These are phyloP conservation scores for Neofusicoccum kwambonambiense DNA, from an alignment of 2,329 filamentous ascomycete species.

Conservation along the genomic window DNA sequence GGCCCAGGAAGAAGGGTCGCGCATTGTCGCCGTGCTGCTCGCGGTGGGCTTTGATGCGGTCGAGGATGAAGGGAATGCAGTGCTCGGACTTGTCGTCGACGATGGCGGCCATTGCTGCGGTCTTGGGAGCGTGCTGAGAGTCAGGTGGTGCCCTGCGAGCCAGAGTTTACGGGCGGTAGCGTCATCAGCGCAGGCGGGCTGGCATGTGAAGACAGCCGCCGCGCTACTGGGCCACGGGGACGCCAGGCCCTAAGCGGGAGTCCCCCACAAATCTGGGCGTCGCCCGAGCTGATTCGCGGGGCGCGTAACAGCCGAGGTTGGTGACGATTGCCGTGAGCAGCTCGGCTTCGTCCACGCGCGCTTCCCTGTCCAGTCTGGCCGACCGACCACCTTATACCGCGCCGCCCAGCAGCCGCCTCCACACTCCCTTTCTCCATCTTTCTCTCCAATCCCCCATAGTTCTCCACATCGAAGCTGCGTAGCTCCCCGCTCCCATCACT, in stretches of 20 bases:
- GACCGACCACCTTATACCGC: neutral
- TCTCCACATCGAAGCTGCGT: constrained; percentile 6
- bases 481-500: neutral
- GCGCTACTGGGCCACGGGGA: neutral
- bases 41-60: constrained; percentile 45
- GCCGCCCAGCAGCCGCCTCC: neutral
- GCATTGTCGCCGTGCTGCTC: constrained; percentile 44
- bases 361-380: neutral
- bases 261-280: constrained; percentile 1
- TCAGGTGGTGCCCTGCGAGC: neutral
- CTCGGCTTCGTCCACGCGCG: constrained; percentile 12
- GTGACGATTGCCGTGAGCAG: constrained; percentile 17
- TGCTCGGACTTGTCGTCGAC: constrained; percentile 75
- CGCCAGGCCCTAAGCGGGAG: neutral
- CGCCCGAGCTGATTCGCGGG: neutral
- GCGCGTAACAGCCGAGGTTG: constrained; percentile 8
- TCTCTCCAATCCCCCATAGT: neutral
- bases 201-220: constrained; percentile 18
- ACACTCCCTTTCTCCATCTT: neutral
- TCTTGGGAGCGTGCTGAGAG: neutral
- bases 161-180: constrained; percentile 8
- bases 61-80: constrained; percentile 74
- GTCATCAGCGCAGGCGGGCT: neutral
- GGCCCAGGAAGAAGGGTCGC: constrained; percentile 75
- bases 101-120: constrained; percentile 34